A percentile compares a stretch with the other conserved stretches of the same genome.
These are phyloP conservation scores for Penicillium olsonii DNA, from an alignment of 2,329 filamentous ascomycete species.

Conservation along the genomic window DNA sequence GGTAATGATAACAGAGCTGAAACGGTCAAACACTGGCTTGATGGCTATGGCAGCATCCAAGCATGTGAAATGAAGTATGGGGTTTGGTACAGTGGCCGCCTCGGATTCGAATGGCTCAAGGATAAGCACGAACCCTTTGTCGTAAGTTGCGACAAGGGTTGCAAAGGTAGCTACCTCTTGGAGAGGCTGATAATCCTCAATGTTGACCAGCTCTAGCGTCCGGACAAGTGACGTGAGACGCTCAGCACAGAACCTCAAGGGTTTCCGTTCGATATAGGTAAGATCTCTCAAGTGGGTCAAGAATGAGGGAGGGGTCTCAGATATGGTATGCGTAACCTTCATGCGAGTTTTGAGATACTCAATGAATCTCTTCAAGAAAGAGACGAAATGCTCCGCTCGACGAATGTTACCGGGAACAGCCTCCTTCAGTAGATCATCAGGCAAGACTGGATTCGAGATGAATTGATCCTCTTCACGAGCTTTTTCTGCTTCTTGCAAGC, in stretches of 20 bases:
- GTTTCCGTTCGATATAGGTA: conserved; percentile 97
- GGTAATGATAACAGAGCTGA: conserved; percentile 97
- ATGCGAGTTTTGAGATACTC: conserved; percentile 97
- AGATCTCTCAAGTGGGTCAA: conserved; percentile 89
- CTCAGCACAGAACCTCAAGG: conserved; percentile 88
- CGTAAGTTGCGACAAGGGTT: conserved; percentile 92
- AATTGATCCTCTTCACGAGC: conserved; percentile 91
- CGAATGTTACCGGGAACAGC: conserved; percentile 96
- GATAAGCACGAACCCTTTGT: conserved; percentile 93
- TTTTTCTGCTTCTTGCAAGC: conserved; percentile 82
- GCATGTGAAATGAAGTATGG: conserved; percentile 95
- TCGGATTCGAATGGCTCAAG: conserved; percentile 97
- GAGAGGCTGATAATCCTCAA: conserved; percentile 94
- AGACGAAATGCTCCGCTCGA: conserved; percentile 91
- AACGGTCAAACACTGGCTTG: conserved; percentile 94
- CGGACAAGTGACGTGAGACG: conserved; percentile 90
- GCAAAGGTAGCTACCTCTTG: conserved; percentile 98
- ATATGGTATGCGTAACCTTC: conserved; percentile 97
- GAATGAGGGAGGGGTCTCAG: conserved; percentile 93
- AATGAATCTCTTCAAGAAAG: conserved; percentile 93
- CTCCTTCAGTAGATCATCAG: conserved; percentile 91
- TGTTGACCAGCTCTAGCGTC: conserved; percentile 93
- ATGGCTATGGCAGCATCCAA: conserved; percentile 97
- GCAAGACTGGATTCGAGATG: conserved; percentile 92
- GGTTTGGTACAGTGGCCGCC: conserved; percentile 91